Evolutionary conservation across 108 stramenopile species (phyloP), one percentile per base, ranked within the genome.

Genomic region (Stephanodiscus triporus): DNA sequence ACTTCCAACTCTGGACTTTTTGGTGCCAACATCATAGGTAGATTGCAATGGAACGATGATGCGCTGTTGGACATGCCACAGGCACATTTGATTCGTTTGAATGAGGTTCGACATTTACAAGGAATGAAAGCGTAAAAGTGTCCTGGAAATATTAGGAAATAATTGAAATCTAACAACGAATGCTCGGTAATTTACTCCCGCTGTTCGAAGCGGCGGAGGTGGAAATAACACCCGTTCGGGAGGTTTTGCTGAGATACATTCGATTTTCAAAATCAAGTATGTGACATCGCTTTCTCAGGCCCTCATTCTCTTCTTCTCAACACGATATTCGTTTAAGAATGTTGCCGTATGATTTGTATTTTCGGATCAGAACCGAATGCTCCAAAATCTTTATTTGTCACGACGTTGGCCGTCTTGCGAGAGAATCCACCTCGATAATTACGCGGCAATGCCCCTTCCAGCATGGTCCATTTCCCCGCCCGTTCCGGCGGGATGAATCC

Each of bases 401-500:
- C 42, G 23, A 24, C 57, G 51, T 34, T 50, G 36, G 32, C 49
- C 23, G 42, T 47, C 29, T 55, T 66, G 23, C 73, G 65, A 60
- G 73, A 75, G 37, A 58, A 66, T 11, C 73, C 73, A 50, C 73
- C 73, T 14, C 73, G 65, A 47, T 75, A 66, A 40, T 29, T 65
- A 6, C 64, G 77, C 63, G 81, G 81, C 45, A 82, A 48, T 8
- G 56, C 81, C 19, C 73, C 36, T n/a, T 82, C 77, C 13, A 82
- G 58, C 81, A 78, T 78, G 2, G 72, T 74, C 90, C 89, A 94
- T 42, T 64, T 73, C 19, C 67, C 79, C 70, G 77, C 79, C 62
- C 88, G 83, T 61, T 95, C 93, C 37, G 91, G 89, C 20, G 93
- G 93, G 17, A 91, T 85, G 66, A 89, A 95, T 10, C 93, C 93